Conservation (phyloP, 208 protist genomes). For the Wallacemonas rigidus region DNA sequence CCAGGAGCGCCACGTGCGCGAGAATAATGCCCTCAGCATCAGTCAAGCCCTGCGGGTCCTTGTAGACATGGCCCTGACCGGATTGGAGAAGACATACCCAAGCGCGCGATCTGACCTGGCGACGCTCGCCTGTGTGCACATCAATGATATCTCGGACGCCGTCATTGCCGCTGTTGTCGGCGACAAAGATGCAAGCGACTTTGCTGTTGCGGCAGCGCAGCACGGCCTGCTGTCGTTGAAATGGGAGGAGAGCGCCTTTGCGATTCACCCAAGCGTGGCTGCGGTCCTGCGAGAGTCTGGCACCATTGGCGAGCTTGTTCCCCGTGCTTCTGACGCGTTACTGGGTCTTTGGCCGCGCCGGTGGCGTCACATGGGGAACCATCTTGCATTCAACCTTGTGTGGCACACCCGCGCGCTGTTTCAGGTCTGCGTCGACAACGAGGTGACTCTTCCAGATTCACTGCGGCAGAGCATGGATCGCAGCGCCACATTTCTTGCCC, state of each 20-base stretch:
- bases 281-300: constrained; percentile 14
- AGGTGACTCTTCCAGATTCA: constrained; percentile 3
- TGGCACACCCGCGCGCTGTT: constrained; percentile 68
- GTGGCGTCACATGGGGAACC: constrained; percentile 66
- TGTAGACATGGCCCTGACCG: constrained; percentile 44
- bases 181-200: constrained; percentile 35
- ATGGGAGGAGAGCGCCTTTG: constrained; percentile 68
- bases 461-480: constrained; percentile 62
- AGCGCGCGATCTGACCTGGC: constrained; percentile 35
- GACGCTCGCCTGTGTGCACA: constrained; percentile 62
- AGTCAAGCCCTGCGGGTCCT: constrained; percentile 51
- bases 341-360: constrained; percentile 71
- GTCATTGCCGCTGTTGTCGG: constrained; percentile 51
- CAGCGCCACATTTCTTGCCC: constrained; percentile 68
- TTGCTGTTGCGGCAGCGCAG: constrained; percentile 40
- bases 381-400: constrained; percentile 60
- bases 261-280: constrained; percentile 57
- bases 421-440: neutral
- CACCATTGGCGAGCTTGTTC: neutral
- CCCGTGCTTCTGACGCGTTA: constrained; percentile 33
- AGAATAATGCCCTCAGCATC: constrained; percentile 60
- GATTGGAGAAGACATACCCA: constrained; percentile 42
- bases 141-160: constrained; percentile 54
- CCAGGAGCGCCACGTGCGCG: constrained; percentile 28
- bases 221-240: constrained; percentile 64